Conservation (phyloP, 1,284 basidiomycete genomes). For the Ceratobasidium sp. region DNA sequence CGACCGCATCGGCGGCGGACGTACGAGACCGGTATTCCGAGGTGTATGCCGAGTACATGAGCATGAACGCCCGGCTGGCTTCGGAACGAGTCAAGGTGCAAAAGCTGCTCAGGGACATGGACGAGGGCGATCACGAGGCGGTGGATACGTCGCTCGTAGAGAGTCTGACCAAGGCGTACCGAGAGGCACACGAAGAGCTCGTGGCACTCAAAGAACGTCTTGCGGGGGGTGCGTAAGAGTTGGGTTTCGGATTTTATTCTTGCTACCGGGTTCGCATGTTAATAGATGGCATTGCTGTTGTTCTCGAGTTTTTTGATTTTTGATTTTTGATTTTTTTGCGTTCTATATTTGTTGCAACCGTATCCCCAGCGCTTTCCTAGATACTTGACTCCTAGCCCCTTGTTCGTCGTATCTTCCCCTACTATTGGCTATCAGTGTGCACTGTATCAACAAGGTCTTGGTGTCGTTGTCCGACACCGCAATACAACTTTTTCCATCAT, state of each 20-base stretch:
- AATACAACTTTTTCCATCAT: conserved; percentile 23
- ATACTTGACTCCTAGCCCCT: conserved; percentile 3
- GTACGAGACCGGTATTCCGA: conserved; percentile 29
- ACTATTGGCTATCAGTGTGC: conserved; percentile 32
- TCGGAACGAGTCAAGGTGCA: conserved; percentile 22
- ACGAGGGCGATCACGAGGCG: conserved; percentile 16
- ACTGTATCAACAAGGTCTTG: conserved; percentile 28
- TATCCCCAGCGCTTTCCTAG: conserved; percentile 26
- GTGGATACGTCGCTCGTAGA: conserved; percentile 3
- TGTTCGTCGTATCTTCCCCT: conserved; percentile 14
- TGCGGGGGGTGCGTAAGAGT: background rate
- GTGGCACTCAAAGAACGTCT: conserved; percentile 13
- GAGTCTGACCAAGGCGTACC: conserved; percentile 33
- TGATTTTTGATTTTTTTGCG: background rate
- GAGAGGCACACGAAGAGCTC: conserved; percentile 32
- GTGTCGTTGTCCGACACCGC: conserved; percentile 2
- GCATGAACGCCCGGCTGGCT: background rate
- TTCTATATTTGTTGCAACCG: background rate
- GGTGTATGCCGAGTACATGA: conserved; percentile 21
- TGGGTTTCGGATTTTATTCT: conserved; percentile 9
- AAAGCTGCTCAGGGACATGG: conserved; percentile 18
- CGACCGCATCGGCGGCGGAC: conserved; percentile 10
- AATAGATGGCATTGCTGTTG: conserved; percentile 19
- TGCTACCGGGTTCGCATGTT: background rate
- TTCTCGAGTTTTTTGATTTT: background rate